Evolutionary conservation across 1,284 basidiomycete species (phyloP).

Genomic region (Coniferiporia weirii): DNA sequence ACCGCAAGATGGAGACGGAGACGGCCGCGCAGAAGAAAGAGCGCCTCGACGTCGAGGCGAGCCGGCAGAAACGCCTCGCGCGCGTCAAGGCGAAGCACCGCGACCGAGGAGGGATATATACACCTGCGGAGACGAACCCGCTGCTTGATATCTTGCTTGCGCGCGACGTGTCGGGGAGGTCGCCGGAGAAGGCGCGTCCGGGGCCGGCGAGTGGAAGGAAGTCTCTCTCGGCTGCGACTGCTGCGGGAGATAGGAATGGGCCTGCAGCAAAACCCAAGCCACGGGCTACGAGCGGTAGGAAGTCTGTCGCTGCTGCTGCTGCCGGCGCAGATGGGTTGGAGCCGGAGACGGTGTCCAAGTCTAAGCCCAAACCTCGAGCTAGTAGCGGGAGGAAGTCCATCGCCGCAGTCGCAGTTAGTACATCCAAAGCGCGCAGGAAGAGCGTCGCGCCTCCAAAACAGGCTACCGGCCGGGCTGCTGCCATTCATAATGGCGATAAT

Average conservation of each 20-base stretch:
- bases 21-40: neutral
- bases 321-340: neutral
- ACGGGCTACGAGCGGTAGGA: neutral
- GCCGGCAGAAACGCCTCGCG: conserved; percentile 9
- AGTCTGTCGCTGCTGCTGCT: neutral
- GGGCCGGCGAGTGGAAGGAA: too few species aligned
- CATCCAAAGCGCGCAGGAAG: conserved; percentile 1
- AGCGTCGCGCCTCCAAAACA: neutral
- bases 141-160: conserved; percentile 37
- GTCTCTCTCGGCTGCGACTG: too few species aligned
- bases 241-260: too few species aligned
- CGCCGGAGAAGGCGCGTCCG: conserved; percentile 29
- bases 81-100: conserved; percentile 14
- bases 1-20: neutral
- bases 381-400: neutral
- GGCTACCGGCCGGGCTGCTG: neutral
- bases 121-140: conserved; percentile 34
- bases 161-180: conserved; percentile 38
- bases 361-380: neutral
- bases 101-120: conserved; percentile 28
- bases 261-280: too few species aligned
- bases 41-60: conserved; percentile 8
- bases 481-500: neutral
- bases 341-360: neutral
- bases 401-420: neutral